Percentiles rank a stretch among this genome's conserved stretches.
phyloP scores from a whole-genome alignment of 768 basidiomycete species.

The Kondoa subrosea region DNA sequence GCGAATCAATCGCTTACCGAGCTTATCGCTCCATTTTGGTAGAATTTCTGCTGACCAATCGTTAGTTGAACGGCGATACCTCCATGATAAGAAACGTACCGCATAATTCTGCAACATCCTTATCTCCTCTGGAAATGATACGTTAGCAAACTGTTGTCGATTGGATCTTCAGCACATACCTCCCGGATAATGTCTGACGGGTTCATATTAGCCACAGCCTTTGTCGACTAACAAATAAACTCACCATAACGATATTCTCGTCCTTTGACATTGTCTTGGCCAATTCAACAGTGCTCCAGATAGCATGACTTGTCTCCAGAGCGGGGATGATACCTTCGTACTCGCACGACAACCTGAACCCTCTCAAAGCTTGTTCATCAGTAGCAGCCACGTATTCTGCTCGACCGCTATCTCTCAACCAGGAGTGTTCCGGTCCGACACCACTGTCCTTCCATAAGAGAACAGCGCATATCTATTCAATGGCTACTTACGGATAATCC shows the following conservation, averaged over 20 bases:
- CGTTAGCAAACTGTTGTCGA: no score
- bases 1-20: no score
- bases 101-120: constrained; percentile 57
- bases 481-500: constrained; percentile 50
- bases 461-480: neutral
- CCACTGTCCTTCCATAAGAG: constrained; percentile 33
- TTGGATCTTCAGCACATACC: neutral
- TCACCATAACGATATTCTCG: constrained; percentile 71
- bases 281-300: constrained; percentile 75
- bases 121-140: constrained; percentile 86
- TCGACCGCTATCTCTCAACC: constrained; percentile 83
- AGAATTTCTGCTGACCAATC: constrained; percentile 48
- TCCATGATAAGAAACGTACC: neutral
- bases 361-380: constrained; percentile 81
- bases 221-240: constrained; percentile 30
- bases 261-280: constrained; percentile 74
- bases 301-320: constrained; percentile 88
- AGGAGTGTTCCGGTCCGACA: constrained; percentile 94
- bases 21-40: constrained; percentile 78
- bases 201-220: constrained; percentile 10
- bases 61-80: neutral
- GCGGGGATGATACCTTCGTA: constrained; percentile 93
- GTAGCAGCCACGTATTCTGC: constrained; percentile 87
- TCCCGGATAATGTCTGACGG: neutral
- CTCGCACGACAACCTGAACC: constrained; percentile 80